Conservation (phyloP, 352 stramenopile genomes). For the Pythium oligandrum region DNA sequence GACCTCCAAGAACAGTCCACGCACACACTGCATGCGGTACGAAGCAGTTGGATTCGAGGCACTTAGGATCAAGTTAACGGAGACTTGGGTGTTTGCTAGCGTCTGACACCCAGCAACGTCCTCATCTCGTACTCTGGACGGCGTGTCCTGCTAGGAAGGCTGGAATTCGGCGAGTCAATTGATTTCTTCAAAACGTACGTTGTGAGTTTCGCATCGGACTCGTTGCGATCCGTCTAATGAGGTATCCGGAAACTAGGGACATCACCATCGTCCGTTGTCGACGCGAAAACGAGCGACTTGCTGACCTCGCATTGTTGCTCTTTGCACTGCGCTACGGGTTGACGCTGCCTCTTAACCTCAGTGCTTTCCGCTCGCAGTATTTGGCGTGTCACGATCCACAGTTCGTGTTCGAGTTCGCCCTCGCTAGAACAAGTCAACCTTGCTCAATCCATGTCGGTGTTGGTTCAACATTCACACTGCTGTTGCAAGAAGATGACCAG, state of each 20-base stretch:
- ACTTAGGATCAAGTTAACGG: too few relatives aligned
- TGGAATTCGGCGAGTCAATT: conserved; percentile 10
- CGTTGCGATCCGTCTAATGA: too few relatives aligned
- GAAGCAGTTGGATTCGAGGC: too few relatives aligned
- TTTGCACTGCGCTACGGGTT: conserved; percentile 10
- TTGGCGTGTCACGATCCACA: not conserved
- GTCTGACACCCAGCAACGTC: conserved; percentile 14
- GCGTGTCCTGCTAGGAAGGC: conserved; percentile 15
- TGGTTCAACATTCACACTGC: too few relatives aligned
- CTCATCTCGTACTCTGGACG: conserved; percentile 13
- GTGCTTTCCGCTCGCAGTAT: conserved; percentile 9
- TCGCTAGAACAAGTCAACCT: not conserved
- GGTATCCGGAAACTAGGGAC: not conserved
- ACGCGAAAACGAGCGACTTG: conserved; percentile 10
- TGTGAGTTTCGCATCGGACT: not conserved
- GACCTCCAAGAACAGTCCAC: conserved; percentile 29
- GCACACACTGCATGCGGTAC: conserved; percentile 11
- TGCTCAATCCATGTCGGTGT: too few relatives aligned
- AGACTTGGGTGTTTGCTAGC: conserved; percentile 1
- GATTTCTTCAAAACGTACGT: conserved; percentile 11
- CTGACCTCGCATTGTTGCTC: conserved; percentile 11
- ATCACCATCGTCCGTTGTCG: not conserved
- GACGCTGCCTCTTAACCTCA: conserved; percentile 13
- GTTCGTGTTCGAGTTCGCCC: conserved; percentile 10
- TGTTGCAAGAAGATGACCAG: too few relatives aligned